Percentiles rank a stretch among this genome's conserved stretches.
Conservation (phyloP, 2,329 filamentous ascomycete species). For the Diplodia scrobiculata region DNA sequence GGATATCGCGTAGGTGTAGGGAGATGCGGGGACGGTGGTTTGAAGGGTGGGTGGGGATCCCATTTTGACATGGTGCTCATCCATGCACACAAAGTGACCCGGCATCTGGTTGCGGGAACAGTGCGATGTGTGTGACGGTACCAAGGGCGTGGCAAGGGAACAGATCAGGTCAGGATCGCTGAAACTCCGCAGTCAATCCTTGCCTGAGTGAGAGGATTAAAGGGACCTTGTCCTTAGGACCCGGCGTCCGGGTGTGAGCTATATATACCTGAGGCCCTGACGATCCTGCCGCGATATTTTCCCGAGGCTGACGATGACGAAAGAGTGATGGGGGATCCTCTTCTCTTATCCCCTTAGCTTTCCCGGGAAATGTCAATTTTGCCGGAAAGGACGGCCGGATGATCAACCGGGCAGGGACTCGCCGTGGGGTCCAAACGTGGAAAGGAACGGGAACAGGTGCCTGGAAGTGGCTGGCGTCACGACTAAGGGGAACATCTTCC, state of each 20-base stretch:
- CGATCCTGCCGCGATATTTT: constrained; percentile 5
- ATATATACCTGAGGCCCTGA: constrained; percentile 18
- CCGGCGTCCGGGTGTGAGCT: constrained; percentile 16
- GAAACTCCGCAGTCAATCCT: neutral
- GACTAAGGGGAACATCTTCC: neutral
- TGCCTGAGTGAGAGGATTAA: neutral
- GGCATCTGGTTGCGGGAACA: too few relatives aligned
- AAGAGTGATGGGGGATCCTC: too few relatives aligned
- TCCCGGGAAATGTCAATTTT: neutral
- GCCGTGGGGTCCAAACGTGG: neutral
- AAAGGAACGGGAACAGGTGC: neutral
- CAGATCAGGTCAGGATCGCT: neutral
- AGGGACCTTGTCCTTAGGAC: neutral
- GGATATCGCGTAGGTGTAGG: too few relatives aligned
- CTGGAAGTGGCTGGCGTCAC: neutral
- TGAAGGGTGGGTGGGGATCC: too few relatives aligned
- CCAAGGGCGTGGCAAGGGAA: neutral
- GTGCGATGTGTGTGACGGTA: too few relatives aligned
- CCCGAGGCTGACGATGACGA: neutral
- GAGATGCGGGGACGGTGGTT: too few relatives aligned
- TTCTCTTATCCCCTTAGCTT: neutral
- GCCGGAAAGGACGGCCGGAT: neutral
- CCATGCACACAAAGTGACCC: too few relatives aligned
- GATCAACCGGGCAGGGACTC: neutral
- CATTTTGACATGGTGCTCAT: too few relatives aligned